Base-by-base conservation (phyloP, 495 filamentous ascomycete genomes). In the Talaromyces borbonicus region DNA sequence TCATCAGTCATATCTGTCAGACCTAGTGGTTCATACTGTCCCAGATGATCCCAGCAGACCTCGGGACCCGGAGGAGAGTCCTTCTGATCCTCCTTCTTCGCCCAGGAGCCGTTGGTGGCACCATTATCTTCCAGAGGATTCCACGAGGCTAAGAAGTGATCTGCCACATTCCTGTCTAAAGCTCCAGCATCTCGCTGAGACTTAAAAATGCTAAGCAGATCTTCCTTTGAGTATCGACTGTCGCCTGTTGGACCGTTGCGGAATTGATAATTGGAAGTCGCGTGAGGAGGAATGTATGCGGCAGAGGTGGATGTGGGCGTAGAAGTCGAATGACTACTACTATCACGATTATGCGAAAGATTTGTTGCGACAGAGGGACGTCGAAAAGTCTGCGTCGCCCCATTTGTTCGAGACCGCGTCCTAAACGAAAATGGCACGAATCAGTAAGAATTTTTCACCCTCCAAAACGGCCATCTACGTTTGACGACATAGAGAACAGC, bases 11-110 rank as follows among this genome's bases (percentile, higher is more conserved):
- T 81, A 42, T 85, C 80, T 55, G 78, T 69, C 43, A 95, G 57
- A 27, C 77, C 78, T 43, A 97, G 65, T 12, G 90, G 89, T 48
- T 78, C 76, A 22, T 83, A 68, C 47, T 70, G 72, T 25, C 89
- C 90, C 35, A 76, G 73, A 44, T 76, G 64, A 55, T 96, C 90
- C 92, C 93, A 98, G 57, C 93, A 97, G 37, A 89, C 71, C 49
- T 90, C 85, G 1, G 80, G 84, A 36, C 80, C 88, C 56, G 71
- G 63, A 46, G 78, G 69, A 48, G 66, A 64, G 25, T 83, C 80
- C 49, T 77, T 76, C 16, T 68, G 63, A 29, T 94, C 86, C 42
- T 81, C 76, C 53, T 75, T 73, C 60, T 84, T 86, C 26, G 84
- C 85, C 88, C 89, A 95, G 26, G 77, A 72, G 9, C 80, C 75